These are phyloP conservation scores for Populus deltoides DNA, from an alignment of 345 rosid species.

Conservation along the genomic window DNA sequence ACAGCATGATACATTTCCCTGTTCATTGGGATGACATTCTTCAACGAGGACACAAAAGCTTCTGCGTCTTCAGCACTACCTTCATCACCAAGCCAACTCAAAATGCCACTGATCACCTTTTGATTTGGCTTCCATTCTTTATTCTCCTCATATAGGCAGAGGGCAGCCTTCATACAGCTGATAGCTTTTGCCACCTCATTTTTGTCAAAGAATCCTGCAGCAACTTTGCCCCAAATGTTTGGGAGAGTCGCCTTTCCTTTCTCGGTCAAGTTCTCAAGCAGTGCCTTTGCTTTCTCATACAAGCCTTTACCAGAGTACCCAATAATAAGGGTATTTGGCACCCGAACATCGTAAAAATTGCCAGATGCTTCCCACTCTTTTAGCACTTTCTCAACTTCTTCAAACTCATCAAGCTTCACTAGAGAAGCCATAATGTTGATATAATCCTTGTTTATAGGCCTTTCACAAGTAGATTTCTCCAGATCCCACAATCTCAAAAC, in stretches of 20 bases:
- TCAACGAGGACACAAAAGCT: constrained; percentile 45
- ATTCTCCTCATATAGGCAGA: constrained; percentile 27
- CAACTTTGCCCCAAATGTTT: constrained; percentile 64
- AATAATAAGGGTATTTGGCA: constrained; percentile 46
- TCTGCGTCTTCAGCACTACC: constrained; percentile 51
- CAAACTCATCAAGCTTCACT: constrained; percentile 57
- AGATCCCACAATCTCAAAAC: constrained; percentile 67
- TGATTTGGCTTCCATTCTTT: constrained; percentile 62
- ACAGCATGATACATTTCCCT: constrained; percentile 59
- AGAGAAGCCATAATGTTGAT: constrained; percentile 61
- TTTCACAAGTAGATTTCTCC: constrained; percentile 59
- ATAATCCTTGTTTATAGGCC: constrained; percentile 63
- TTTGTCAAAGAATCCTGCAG: constrained; percentile 47
- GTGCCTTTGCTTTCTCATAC: constrained; percentile 52
- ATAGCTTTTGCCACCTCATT: constrained; percentile 48
- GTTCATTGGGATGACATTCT: constrained; percentile 33
- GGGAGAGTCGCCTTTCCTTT: constrained; percentile 50
- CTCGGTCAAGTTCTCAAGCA: constrained; percentile 48
- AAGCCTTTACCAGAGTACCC: constrained; percentile 44
- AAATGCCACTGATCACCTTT: constrained; percentile 40
- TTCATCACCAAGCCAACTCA: constrained; percentile 63
- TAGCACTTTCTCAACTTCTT: constrained; percentile 65
- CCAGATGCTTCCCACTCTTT: constrained; percentile 68
- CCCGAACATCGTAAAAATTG: constrained; percentile 53
- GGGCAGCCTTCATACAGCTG: constrained; percentile 51